These are phyloP conservation scores for Rhipidocladum racemiflorum DNA, from an alignment of 176 grass and related monocot genomes.

Conservation along the genomic window DNA sequence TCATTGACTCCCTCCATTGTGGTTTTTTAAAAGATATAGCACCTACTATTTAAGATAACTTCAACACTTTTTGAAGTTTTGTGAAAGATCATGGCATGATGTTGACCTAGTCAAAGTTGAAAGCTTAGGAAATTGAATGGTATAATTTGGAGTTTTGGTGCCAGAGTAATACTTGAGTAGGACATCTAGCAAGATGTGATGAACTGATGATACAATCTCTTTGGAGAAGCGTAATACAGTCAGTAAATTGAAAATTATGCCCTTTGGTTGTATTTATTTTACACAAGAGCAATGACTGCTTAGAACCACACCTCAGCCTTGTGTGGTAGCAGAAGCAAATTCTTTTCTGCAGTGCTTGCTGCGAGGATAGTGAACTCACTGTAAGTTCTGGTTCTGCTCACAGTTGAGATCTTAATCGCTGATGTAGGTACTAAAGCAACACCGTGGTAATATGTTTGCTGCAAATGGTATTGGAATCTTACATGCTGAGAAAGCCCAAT, in stretches of 20 bases:
- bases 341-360: background rate
- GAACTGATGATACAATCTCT: background rate
- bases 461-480: constrained; percentile 94
- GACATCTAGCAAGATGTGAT: constrained; percentile 3
- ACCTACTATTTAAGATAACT: too few species aligned
- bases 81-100: background rate
- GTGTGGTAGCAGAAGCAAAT: background rate
- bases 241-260: background rate
- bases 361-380: background rate
- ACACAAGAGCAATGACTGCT: background rate
- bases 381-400: background rate
- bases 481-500: constrained; percentile 84
- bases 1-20: background rate
- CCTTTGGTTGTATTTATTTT: constrained; percentile 1
- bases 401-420: constrained; percentile 13
- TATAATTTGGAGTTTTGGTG: background rate
- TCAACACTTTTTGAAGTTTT: background rate
- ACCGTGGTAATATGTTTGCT: constrained; percentile 83
- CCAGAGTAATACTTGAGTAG: background rate
- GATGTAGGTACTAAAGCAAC: constrained; percentile 71
- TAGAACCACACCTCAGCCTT: background rate
- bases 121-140: background rate
- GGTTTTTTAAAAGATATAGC: background rate
- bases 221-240: background rate
- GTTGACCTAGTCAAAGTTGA: background rate